Base-by-base conservation (phyloP, 306 rosid species). In the Rosa chinensis region DNA sequence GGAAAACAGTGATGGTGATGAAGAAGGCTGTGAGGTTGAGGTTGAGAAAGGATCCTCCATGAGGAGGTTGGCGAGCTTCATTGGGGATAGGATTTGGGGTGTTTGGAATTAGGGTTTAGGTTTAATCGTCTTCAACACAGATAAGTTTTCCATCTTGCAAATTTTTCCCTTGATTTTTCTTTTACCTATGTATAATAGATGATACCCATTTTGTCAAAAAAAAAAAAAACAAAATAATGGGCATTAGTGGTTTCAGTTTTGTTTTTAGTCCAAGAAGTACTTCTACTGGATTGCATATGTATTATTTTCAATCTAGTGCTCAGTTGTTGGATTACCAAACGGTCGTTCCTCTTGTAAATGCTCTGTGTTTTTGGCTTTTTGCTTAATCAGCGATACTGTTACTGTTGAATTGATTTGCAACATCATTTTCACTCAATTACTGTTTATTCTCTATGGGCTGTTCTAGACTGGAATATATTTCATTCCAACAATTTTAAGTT, bases 61-160 rank as follows among this genome's bases (percentile, higher is more conserved):
- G 62, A 74, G 81, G 75, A 78, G 81, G 75, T 47, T 85, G 53
- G 73, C 66, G 78, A 74, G 78, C 43, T 85, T 74, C 66, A 53
- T 84, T 10, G 84, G 82, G 49, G 84, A 80, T 50, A 72, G 55
- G 73, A 47, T 85, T 74, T 81, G 85, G 79, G 78, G 80, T 63
- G 47, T 70, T 43, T 85, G 85, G 88, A 80, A 59, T 68, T 73
- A 67, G 45, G 76, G 72, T 37, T 79, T 74, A 74, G 67, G 70
- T 40, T 35, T 14, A 8, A 44, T 42, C 49, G 4, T 64, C 21
- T 43, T 45, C 59, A 62, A 62, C 61, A 47, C 48, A 76, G 48
- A 63, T 76, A 76, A 76, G 62, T 63, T 61, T 44, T 61, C 43
- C 3, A 18, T 40, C 48, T 66, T 66, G 71, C 48, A 66, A 42